Evolutionary conservation across 129 eudicot species (phyloP), one percentile per base, ranked within the genome.

Genomic region (Artemisia annua): DNA sequence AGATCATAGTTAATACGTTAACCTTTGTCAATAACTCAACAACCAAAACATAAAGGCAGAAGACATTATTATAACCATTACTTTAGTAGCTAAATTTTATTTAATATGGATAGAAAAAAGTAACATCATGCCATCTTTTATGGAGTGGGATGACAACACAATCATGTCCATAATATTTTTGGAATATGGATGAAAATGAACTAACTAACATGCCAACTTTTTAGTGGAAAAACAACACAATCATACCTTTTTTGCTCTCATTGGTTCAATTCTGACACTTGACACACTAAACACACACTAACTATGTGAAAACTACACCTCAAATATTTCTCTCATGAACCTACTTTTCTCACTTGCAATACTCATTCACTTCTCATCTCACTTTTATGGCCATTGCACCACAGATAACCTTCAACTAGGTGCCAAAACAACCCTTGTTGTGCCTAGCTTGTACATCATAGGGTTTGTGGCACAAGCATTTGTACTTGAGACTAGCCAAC

Each of bases 381-480:
- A 71, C 55, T 78, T 78, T 71, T 50, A 75, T 78, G 83, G 81
- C 51, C 72, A 72, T 17, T 84, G 82, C 62, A 78, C 58, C 73
- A 68, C 76, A 35, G 51, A 91, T 60, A 91, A 80, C 76, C 70
- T 90, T 69, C 74, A 75, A 13, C 77, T 81, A 16, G 99, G 96
- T 5, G 83, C 90, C 73, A 69, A 76, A 58, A 74, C 80, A 10
- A 90, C 81, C 46, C 81, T 95, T 22, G 87, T 78, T 15, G 79
- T 88, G 12, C 99, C 97, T 3, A 20, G 70, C 15, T 77, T 55
- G 11, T 90, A 83, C 73, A 81, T 68, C 54, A 48, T 39, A 9
- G 99, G 89, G 1, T 86, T 90, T 39, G 46, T 71, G 2, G 88
- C 88, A 8, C 86, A 80, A 67, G 97, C 97, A 48, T 90, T 77